Percentiles rank a stretch among this genome's conserved stretches.
Evolutionary conservation across 495 filamentous ascomycete genomes (phyloP).

Genomic region (Penicillium goetzii): DNA sequence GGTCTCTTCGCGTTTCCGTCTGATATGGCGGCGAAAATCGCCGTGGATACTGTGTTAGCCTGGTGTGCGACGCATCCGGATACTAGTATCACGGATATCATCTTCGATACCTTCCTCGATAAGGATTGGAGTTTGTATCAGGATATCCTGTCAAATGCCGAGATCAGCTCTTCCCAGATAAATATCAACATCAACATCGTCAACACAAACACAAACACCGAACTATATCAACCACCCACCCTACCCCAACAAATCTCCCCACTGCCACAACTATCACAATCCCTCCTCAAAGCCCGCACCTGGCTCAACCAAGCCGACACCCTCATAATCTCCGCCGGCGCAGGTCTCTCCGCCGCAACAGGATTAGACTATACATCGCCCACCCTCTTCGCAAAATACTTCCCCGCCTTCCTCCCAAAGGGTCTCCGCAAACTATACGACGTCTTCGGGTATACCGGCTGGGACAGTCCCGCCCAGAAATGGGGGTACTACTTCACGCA

Average conservation of each 20-base stretch:
- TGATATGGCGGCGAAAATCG: neutral
- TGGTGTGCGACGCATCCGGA: neutral
- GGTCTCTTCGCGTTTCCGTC: neutral
- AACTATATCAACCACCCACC: neutral
- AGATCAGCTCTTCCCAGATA: neutral
- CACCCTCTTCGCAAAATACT: neutral
- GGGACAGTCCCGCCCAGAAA: conserved; percentile 27
- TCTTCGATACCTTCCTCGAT: neutral
- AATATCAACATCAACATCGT: neutral
- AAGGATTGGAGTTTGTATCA: neutral
- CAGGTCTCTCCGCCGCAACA: conserved; percentile 33
- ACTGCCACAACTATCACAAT: neutral
- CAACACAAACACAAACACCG: neutral
- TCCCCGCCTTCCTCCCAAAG: neutral
- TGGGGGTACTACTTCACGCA: conserved; percentile 36
- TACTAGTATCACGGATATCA: neutral
- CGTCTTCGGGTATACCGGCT: conserved; percentile 26
- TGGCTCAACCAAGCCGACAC: neutral
- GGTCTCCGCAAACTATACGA: neutral
- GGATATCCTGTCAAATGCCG: neutral
- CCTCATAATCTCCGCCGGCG: conserved; percentile 26
- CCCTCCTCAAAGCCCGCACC: neutral
- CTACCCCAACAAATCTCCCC: neutral
- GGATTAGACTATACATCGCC: conserved; percentile 34
- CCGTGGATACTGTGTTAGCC: neutral